Evolutionary conservation across 768 basidiomycete genomes (phyloP).

Genomic region (Asterophora lycoperdoides): DNA sequence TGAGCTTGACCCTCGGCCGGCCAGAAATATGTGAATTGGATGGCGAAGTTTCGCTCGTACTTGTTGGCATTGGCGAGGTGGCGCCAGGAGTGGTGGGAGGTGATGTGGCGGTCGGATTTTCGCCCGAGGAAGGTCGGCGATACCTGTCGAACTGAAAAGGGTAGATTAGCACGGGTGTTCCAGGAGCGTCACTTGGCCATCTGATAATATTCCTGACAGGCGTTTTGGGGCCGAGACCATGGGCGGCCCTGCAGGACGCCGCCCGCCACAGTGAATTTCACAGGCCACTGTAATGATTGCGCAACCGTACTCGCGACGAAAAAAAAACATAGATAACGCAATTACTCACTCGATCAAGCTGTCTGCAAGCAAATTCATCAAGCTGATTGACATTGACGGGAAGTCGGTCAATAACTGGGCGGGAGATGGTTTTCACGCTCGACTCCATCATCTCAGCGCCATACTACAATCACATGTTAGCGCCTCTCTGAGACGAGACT

Average conservation of each 20-base stretch:
- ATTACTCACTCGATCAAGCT: constrained; percentile 71
- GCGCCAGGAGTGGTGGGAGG: constrained; percentile 10
- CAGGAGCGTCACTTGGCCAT: background rate
- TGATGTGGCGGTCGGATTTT: constrained; percentile 15
- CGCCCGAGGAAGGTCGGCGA: constrained; percentile 35
- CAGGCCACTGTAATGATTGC: background rate
- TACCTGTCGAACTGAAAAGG: constrained; percentile 44
- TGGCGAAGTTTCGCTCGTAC: constrained; percentile 2
- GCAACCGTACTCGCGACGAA: background rate
- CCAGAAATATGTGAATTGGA: constrained; percentile 14
- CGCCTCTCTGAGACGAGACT: background rate
- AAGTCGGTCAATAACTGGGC: constrained; percentile 75
- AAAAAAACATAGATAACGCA: constrained; percentile 1
- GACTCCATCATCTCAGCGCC: constrained; percentile 87
- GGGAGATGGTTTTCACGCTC: constrained; percentile 73
- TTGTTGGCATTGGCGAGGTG: constrained; percentile 10
- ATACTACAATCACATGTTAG: constrained; percentile 48
- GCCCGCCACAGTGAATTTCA: background rate
- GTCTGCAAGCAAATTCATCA: constrained; percentile 86
- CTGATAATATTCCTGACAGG: background rate
- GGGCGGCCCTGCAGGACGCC: background rate
- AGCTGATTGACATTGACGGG: constrained; percentile 70
- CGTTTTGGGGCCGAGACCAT: background rate
- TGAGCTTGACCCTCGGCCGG: constrained; percentile 21
- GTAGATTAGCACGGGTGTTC: background rate